A percentile compares a stretch with the other conserved stretches of the same genome.
phyloP scores from a whole-genome alignment of 768 basidiomycete species.

The Cyathus striatus region DNA sequence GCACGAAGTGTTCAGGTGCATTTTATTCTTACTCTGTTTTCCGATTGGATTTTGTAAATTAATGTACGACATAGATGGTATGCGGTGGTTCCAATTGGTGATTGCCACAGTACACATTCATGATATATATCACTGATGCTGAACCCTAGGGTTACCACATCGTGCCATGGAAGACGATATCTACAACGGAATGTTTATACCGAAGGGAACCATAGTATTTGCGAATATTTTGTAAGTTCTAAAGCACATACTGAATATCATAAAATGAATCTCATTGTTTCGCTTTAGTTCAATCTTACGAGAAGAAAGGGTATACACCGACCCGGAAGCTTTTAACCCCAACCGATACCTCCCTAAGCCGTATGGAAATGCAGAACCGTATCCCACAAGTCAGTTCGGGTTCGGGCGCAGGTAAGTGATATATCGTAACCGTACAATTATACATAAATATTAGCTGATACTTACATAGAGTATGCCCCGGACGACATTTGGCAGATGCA shows the following conservation, averaged over 20 bases:
- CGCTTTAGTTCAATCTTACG: too few species aligned
- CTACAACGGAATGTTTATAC: not conserved
- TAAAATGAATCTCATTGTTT: too few species aligned
- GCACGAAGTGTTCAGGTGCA: not conserved
- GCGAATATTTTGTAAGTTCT: not conserved
- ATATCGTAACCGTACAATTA: not conserved
- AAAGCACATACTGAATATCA: too few species aligned
- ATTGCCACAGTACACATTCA: not conserved
- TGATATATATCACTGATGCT: not conserved
- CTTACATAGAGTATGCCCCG: conserved; percentile 14
- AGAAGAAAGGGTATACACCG: conserved; percentile 1
- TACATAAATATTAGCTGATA: not conserved
- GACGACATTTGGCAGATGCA: conserved; percentile 24
- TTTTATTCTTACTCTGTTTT: not conserved
- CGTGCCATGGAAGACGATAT: not conserved
- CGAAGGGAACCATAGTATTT: not conserved
- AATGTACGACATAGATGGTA: not conserved
- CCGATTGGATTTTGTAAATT: not conserved
- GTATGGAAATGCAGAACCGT: not conserved
- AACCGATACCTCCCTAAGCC: conserved; percentile 1
- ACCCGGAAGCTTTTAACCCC: not conserved
- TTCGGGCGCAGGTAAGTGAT: not conserved
- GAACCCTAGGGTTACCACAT: not conserved
- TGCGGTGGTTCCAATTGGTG: not conserved
- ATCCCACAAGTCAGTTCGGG: not conserved